Evolutionary conservation across 2,329 filamentous ascomycete species (phyloP).

Genomic region (Aureobasidium uvarum): DNA sequence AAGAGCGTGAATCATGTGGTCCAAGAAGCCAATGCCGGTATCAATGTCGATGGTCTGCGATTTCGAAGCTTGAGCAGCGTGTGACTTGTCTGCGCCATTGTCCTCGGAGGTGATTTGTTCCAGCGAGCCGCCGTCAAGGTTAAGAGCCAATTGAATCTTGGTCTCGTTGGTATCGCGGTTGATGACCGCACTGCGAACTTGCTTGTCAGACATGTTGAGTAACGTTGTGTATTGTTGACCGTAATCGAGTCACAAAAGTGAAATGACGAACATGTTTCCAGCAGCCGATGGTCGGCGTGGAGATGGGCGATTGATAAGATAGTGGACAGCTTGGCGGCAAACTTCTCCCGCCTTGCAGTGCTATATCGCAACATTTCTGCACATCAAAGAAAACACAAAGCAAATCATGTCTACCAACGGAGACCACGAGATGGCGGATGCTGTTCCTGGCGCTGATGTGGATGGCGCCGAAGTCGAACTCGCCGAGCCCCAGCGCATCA

Average conservation of each 20-base stretch:
- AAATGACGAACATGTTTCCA: slow-evolving; percentile 9
- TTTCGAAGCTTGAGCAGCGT: slow-evolving; percentile 80
- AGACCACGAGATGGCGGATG: slow-evolving; percentile 40
- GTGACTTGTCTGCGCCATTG: slow-evolving; percentile 51
- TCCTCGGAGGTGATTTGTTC: slow-evolving; percentile 52
- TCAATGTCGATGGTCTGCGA: slow-evolving; percentile 83
- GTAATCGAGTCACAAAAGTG: neutral
- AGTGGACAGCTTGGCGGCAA: slow-evolving; percentile 17
- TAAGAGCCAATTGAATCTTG: slow-evolving; percentile 89
- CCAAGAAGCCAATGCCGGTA: slow-evolving; percentile 95
- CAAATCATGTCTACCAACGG: slow-evolving; percentile 23
- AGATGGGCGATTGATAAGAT: slow-evolving; percentile 14
- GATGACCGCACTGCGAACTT: slow-evolving; percentile 68
- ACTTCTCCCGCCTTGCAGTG: slow-evolving; percentile 17
- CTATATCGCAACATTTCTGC: slow-evolving; percentile 12
- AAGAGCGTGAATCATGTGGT: slow-evolving; percentile 97
- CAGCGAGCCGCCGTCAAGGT: slow-evolving; percentile 80
- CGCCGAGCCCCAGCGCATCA: slow-evolving; percentile 46
- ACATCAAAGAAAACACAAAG: neutral
- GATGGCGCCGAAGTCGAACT: slow-evolving; percentile 43
- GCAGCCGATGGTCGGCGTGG: slow-evolving; percentile 11
- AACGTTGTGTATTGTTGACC: neutral
- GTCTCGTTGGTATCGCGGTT: slow-evolving; percentile 96
- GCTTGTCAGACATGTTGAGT: slow-evolving; percentile 31
- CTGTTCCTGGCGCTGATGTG: slow-evolving; percentile 48